Evolutionary conservation across 2,329 filamentous ascomycete species (phyloP).

Genomic region (Exophiala sideris): DNA sequence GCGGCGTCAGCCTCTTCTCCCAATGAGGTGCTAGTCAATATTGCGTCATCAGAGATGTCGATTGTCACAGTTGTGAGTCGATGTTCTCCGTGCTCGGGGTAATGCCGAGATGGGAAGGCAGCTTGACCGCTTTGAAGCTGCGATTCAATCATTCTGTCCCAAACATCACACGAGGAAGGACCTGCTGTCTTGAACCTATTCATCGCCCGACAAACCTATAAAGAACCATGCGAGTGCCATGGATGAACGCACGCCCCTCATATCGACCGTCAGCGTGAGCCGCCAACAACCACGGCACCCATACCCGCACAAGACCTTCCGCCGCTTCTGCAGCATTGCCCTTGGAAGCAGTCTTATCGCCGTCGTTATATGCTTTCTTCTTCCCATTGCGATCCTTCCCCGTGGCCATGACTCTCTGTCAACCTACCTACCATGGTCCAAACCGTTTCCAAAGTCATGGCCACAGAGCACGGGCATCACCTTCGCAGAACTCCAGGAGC

Average conservation of each 20-base stretch:
- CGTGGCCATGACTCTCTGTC: slow-evolving; percentile 36
- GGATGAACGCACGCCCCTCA: slow-evolving; percentile 38
- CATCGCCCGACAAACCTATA: neutral
- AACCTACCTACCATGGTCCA: slow-evolving; percentile 41
- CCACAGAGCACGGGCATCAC: slow-evolving; percentile 45
- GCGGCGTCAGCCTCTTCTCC: no score
- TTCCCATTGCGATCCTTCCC: slow-evolving; percentile 37
- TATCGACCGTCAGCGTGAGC: slow-evolving; percentile 38
- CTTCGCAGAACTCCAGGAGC: slow-evolving; percentile 54
- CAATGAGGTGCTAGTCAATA: no score
- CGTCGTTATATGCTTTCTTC: slow-evolving; percentile 40
- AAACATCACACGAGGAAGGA: neutral
- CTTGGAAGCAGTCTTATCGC: slow-evolving; percentile 39
- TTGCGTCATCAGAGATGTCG: no score
- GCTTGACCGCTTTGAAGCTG: neutral
- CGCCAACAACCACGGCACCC: slow-evolving; percentile 35
- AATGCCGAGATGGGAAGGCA: neutral
- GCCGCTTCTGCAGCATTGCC: slow-evolving; percentile 41
- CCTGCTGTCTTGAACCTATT: no score
- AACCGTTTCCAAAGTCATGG: slow-evolving; percentile 41
- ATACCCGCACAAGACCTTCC: slow-evolving; percentile 39
- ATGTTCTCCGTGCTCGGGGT: no score
- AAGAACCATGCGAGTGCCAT: slow-evolving; percentile 10
- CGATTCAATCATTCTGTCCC: neutral
- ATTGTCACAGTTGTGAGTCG: no score